phyloP scores from a whole-genome alignment of 176 grass and related monocot species.

The Musa beccarii region DNA sequence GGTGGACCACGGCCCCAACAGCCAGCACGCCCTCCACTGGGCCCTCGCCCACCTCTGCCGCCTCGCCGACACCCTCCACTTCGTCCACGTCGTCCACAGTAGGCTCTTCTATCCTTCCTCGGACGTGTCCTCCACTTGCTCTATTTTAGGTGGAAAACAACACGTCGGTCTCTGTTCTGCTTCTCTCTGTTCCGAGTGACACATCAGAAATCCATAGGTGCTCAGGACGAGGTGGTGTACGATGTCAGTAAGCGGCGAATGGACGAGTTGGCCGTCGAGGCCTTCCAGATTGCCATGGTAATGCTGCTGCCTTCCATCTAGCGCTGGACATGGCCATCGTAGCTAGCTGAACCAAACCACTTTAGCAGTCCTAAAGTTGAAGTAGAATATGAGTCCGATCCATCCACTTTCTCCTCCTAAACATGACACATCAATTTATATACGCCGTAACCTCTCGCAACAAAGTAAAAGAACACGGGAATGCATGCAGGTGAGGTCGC shows the following conservation, averaged over 20 bases:
- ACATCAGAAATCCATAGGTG: conserved; percentile 18
- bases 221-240: conserved; percentile 73
- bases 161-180: background rate
- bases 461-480: background rate
- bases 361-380: no score
- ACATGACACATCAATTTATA: no score
- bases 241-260: conserved; percentile 44
- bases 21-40: conserved; percentile 85
- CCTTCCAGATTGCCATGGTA: conserved; percentile 61
- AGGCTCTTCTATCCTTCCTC: background rate
- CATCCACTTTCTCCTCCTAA: no score
- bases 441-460: no score
- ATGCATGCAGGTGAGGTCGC: conserved; percentile 43
- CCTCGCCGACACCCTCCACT: conserved; percentile 76
- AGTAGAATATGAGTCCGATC: no score
- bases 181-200: background rate
- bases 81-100: conserved; percentile 74
- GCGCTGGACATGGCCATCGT: no score
- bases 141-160: background rate
- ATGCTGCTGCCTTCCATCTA: background rate
- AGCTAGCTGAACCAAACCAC: no score
- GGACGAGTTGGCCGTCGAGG: conserved; percentile 58
- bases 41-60: conserved; percentile 63
- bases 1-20: conserved; percentile 77
- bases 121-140: background rate